Conservation (phyloP, 1,284 basidiomycete species). For the Trichosporon sp. region DNA sequence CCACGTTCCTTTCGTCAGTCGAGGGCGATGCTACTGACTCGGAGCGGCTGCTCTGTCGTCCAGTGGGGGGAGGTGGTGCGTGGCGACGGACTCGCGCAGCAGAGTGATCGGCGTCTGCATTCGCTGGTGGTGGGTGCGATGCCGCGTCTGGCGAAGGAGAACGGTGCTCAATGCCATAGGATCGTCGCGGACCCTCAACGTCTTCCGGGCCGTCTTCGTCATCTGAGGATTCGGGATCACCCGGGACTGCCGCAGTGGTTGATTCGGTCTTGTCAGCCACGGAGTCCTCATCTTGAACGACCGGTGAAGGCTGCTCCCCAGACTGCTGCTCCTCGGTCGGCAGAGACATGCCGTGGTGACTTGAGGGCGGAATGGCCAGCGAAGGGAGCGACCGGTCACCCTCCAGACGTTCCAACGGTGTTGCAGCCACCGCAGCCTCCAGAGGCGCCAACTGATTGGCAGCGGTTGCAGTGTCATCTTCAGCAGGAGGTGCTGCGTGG, state of each 20-base stretch:
- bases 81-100: slow-evolving; percentile 6
- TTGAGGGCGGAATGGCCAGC: not conserved
- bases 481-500: not conserved
- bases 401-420: not conserved
- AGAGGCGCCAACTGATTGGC: not conserved
- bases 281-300: not conserved
- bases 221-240: slow-evolving; percentile 37
- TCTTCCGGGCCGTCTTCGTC: slow-evolving; percentile 57
- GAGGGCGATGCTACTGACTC: not conserved
- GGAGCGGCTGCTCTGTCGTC: not conserved
- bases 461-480: not conserved
- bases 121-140: not conserved
- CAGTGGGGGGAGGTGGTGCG: slow-evolving; percentile 25
- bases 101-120: not conserved
- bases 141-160: not conserved
- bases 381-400: not conserved
- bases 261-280: not conserved
- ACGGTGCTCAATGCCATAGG: slow-evolving; percentile 36
- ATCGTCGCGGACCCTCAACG: slow-evolving; percentile 46
- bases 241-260: not conserved
- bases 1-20: slow-evolving; percentile 22
- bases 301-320: not conserved
- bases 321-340: not conserved
- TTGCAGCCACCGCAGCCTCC: not conserved
- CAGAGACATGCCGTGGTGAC: not conserved